Evolutionary conservation across 768 basidiomycete species (phyloP).

Genomic region (Termitomyces sp.): DNA sequence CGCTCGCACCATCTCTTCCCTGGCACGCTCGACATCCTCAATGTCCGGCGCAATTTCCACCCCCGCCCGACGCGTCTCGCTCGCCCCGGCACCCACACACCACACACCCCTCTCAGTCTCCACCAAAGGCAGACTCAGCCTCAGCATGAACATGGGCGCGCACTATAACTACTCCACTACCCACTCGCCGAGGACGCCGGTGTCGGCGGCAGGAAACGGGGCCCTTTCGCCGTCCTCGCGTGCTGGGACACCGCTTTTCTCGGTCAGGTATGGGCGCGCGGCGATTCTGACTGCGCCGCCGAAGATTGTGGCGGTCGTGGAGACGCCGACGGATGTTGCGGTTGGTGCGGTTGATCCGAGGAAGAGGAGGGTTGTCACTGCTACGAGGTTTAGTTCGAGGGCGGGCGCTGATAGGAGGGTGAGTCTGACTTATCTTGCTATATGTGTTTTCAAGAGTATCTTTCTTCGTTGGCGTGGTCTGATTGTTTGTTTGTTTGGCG

Average conservation of each 20-base stretch:
- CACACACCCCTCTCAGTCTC: slow-evolving; percentile 5
- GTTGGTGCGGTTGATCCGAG: slow-evolving; percentile 82
- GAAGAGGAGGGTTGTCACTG: slow-evolving; percentile 81
- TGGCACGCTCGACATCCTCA: slow-evolving; percentile 50
- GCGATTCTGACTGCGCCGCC: slow-evolving; percentile 82
- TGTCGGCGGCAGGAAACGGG: not conserved
- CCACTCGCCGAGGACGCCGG: not conserved
- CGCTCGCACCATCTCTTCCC: slow-evolving; percentile 42
- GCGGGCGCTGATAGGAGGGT: slow-evolving; percentile 80
- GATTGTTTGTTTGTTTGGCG: not conserved
- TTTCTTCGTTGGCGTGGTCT: not conserved
- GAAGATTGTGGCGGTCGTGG: slow-evolving; percentile 73
- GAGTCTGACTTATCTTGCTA: slow-evolving; percentile 20
- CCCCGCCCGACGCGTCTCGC: slow-evolving; percentile 34
- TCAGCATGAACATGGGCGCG: slow-evolving; percentile 27
- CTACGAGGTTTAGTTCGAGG: slow-evolving; percentile 82
- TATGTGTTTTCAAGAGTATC: not conserved
- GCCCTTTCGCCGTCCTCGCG: slow-evolving; percentile 37
- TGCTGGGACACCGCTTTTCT: slow-evolving; percentile 32
- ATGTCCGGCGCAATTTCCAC: slow-evolving; percentile 23
- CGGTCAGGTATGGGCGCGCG: slow-evolving; percentile 32
- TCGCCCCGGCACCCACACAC: slow-evolving; percentile 16
- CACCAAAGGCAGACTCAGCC: slow-evolving; percentile 35
- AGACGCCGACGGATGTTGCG: slow-evolving; percentile 33
- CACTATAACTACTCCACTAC: not conserved